A percentile compares a stretch with the other conserved stretches of the same genome.
These are phyloP conservation scores for Phialocephala subalpina DNA, from an alignment of 2,329 filamentous ascomycete species.

Conservation along the genomic window DNA sequence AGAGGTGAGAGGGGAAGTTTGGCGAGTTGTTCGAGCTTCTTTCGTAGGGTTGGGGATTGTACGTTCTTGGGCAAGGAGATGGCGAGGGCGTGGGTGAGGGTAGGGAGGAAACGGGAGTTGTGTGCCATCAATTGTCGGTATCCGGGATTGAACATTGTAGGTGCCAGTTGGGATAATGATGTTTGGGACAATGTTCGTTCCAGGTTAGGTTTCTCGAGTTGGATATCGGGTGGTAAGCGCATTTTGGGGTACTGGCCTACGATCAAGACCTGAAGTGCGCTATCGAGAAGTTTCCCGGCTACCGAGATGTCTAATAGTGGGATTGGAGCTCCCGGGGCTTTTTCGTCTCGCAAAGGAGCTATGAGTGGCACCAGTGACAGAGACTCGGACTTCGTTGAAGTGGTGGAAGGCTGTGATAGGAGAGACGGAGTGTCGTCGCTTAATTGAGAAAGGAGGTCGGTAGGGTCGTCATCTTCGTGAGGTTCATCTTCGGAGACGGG, in stretches of 20 bases:
- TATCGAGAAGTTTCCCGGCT: not conserved
- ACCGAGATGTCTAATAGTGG: not conserved
- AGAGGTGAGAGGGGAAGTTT: not conserved
- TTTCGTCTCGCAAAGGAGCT: not conserved
- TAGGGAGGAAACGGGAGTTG: constrained; percentile 30
- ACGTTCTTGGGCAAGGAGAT: constrained; percentile 27
- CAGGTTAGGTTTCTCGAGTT: constrained; percentile 24
- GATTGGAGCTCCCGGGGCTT: not conserved
- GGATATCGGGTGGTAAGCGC: constrained; percentile 14
- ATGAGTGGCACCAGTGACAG: not conserved
- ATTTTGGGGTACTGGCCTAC: constrained; percentile 1
- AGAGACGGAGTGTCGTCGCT: not conserved
- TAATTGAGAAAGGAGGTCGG: not conserved
- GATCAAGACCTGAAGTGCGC: not conserved
- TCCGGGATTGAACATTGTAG: constrained; percentile 39
- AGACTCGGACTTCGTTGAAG: not conserved
- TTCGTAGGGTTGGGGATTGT: constrained; percentile 34
- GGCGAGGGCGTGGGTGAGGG: constrained; percentile 29
- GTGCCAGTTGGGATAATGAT: constrained; percentile 33
- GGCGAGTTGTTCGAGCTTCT: constrained; percentile 30
- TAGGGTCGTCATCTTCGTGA: not conserved
- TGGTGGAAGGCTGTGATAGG: not conserved
- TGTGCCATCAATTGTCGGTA: constrained; percentile 38
- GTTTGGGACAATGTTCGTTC: constrained; percentile 26
- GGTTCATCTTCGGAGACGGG: not conserved